Percentiles rank a stretch among this genome's conserved stretches.
These are phyloP conservation scores for Claviceps paspali DNA, from an alignment of 2,329 filamentous ascomycete species.

Conservation along the genomic window DNA sequence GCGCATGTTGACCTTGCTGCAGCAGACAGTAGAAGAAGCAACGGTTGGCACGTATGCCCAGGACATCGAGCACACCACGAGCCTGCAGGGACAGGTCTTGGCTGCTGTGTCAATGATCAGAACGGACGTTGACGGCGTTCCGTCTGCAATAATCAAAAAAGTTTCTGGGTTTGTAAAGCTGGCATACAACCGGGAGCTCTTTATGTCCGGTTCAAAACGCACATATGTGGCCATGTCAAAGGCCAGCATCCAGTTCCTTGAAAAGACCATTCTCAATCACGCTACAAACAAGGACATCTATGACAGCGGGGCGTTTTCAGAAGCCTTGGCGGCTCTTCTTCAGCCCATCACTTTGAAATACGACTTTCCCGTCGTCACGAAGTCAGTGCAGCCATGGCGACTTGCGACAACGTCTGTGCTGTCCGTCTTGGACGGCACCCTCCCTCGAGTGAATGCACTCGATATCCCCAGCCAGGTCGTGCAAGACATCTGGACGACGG, in stretches of 20 bases:
- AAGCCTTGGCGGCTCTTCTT: constrained; percentile 50
- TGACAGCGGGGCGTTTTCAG: constrained; percentile 47
- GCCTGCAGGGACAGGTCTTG: constrained; percentile 55
- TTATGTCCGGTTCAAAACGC: constrained; percentile 33
- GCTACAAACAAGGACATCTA: constrained; percentile 53
- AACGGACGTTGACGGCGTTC: constrained; percentile 47
- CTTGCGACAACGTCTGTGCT: constrained; percentile 60
- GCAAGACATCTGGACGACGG: constrained; percentile 52
- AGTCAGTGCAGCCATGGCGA: constrained; percentile 60
- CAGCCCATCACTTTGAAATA: constrained; percentile 70
- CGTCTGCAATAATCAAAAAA: constrained; percentile 52
- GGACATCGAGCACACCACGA: constrained; percentile 59
- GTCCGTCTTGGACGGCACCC: constrained; percentile 48
- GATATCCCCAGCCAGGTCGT: constrained; percentile 29
- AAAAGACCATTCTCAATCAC: constrained; percentile 43
- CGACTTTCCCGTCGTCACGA: constrained; percentile 55
- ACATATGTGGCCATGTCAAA: constrained; percentile 88
- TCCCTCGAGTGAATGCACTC: constrained; percentile 42
- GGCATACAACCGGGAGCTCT: constrained; percentile 38
- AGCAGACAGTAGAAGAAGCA: constrained; percentile 55
- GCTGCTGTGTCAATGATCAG: constrained; percentile 52
- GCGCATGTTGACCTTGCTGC: constrained; percentile 56
- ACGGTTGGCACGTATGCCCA: constrained; percentile 51
- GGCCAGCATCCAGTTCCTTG: constrained; percentile 56
- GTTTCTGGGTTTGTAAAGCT: constrained; percentile 57